Evolutionary conservation across 345 rosid species (phyloP), one percentile per base, ranked within the genome.

Genomic region (Salix viminalis): DNA sequence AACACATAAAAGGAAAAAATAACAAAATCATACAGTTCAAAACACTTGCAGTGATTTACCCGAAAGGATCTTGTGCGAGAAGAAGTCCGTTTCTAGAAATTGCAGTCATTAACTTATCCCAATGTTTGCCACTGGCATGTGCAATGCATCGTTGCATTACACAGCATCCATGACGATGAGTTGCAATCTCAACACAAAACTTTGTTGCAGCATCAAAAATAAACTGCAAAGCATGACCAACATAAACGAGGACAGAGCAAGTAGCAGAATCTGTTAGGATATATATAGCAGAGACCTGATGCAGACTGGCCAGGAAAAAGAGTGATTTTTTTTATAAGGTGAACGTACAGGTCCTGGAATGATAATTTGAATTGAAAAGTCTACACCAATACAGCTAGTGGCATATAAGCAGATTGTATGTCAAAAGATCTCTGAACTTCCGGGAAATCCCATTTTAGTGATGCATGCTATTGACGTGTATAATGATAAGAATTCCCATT

Each of bases 121-220:
- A 85, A 74, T 78, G 85, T 61, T 37, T 82, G 69, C 90, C 91
- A 37, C 15, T 69, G 68, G 91, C 84, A 82, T 86, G 84, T 76
- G 82, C 84, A 78, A 92, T 77, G 77, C 97, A 90, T 39, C 86
- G 76, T 58, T 92, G 94, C 87, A 89, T 80, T 36, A 92, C 94
- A 75, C 94, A 90, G 71, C 94, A 92, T 41, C 97, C 94, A 69
- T 90, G 91, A 12, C 88, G 86, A 84, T 92, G 97, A 60, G 89
- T 86, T 46, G 92, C 97, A 60, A 92, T 90, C 74, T 88, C 87
- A 60, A 83, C 88, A 54, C 91, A 92, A 74, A 83, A 85, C 76
- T 73, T 85, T 65, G 89, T 85, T 65, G 89, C 97, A 66, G 90
- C 90, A 69, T 88, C 86, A 69, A 92, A 86, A 66, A 92, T 85